Evolutionary conservation across 345 rosid genomes (phyloP).

Genomic region (Streptanthus diversifolius): DNA sequence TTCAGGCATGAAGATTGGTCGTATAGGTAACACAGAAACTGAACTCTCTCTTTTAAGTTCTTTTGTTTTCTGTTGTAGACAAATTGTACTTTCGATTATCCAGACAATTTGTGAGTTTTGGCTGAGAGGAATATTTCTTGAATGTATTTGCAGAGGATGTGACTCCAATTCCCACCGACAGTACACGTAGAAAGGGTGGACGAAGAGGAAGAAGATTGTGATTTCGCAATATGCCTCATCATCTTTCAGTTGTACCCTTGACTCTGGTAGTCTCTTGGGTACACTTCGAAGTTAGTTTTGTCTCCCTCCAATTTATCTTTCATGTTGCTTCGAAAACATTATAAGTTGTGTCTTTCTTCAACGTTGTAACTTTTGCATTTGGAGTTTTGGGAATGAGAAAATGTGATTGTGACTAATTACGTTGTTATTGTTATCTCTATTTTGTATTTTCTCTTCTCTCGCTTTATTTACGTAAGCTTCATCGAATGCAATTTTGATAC

Average conservation of each 20-base stretch:
- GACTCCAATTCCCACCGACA: slow-evolving; percentile 77
- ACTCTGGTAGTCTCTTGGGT: slow-evolving; percentile 4
- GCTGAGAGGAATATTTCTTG: background rate
- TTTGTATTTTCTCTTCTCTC: background rate
- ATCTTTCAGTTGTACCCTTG: slow-evolving; percentile 5
- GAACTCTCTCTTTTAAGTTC: background rate
- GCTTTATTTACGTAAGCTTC: background rate
- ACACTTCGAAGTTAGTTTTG: slow-evolving; percentile 17
- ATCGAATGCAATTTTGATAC: background rate
- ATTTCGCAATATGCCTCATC: slow-evolving; percentile 2
- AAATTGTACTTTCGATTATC: background rate
- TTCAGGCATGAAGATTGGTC: slow-evolving; percentile 88
- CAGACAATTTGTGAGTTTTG: background rate
- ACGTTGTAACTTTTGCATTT: slow-evolving; percentile 18
- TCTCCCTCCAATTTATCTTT: slow-evolving; percentile 7
- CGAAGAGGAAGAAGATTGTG: slow-evolving; percentile 84
- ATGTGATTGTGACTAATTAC: background rate
- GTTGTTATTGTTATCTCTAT: background rate
- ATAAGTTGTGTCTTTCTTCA: slow-evolving; percentile 4
- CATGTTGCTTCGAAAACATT: slow-evolving; percentile 13
- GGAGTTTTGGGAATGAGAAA: slow-evolving; percentile 11
- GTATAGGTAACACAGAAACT: slow-evolving; percentile 70
- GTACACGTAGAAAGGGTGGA: slow-evolving; percentile 89
- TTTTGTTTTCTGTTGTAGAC: too few relatives aligned
- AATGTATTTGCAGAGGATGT: slow-evolving; percentile 64